phyloP scores from a whole-genome alignment of 495 filamentous ascomycete species.

The Glutinoglossum americanum region DNA sequence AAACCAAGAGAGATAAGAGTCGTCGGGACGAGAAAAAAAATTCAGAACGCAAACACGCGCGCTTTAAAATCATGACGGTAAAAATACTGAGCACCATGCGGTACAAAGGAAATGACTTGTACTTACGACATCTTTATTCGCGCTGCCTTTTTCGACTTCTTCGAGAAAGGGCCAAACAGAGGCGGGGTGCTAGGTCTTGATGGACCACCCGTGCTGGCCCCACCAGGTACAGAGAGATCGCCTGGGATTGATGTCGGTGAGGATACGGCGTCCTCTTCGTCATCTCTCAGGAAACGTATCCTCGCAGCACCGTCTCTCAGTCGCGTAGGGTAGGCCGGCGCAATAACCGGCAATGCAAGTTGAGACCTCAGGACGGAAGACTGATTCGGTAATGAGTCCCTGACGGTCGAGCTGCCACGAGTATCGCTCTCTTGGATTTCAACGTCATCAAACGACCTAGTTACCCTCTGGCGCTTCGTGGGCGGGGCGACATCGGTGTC shows the following conservation, averaged over 20 bases:
- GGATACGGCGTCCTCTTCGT: conserved; percentile 7
- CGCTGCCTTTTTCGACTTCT: conserved; percentile 32
- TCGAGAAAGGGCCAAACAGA: conserved; percentile 24
- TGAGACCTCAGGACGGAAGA: neutral
- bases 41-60: conserved; percentile 5
- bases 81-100: neutral
- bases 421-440: conserved; percentile 12
- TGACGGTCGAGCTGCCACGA: conserved; percentile 4
- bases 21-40: neutral
- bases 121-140: conserved; percentile 54
- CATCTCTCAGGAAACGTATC: conserved; percentile 6
- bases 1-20: neutral
- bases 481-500: conserved; percentile 8
- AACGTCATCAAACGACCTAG: conserved; percentile 8
- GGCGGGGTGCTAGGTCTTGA: conserved; percentile 35
- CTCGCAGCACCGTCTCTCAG: conserved; percentile 3
- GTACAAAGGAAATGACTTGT: conserved; percentile 7
- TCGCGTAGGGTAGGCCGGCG: neutral
- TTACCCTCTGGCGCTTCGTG: conserved; percentile 11
- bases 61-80: conserved; percentile 1
- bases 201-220: conserved; percentile 22
- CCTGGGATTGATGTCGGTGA: conserved; percentile 11
- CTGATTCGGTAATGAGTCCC: neutral
- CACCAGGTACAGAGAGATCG: conserved; percentile 12
- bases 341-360: neutral